These are phyloP conservation scores for Xylariaceae sp. DNA, from an alignment of 2,329 filamentous ascomycete species.

Conservation along the genomic window DNA sequence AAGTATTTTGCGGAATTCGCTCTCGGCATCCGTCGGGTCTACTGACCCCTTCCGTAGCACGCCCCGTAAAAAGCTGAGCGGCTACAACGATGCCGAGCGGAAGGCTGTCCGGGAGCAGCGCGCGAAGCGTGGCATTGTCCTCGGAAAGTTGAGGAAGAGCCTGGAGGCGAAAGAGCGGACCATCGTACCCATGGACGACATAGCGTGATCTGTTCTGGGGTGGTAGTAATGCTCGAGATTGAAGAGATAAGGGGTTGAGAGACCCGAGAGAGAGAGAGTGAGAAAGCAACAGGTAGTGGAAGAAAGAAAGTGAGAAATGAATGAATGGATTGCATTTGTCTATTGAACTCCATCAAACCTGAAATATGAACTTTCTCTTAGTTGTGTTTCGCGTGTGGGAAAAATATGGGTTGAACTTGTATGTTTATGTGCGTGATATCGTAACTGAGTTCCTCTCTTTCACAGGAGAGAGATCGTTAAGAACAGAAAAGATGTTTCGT, in stretches of 20 bases:
- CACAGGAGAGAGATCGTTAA: no score
- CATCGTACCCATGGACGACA: constrained; percentile 47
- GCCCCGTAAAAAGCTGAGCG: constrained; percentile 57
- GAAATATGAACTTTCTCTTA: no score
- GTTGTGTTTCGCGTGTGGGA: no score
- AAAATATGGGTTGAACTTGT: no score
- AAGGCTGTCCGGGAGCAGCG: constrained; percentile 49
- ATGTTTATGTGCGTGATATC: no score
- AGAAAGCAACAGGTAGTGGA: not conserved
- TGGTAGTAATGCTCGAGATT: no score
- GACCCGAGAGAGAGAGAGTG: no score
- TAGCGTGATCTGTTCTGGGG: constrained; percentile 33
- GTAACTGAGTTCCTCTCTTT: no score
- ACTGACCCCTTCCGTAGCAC: constrained; percentile 37
- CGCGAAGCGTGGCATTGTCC: constrained; percentile 48
- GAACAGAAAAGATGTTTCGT: no score
- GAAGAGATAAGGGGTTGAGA: no score
- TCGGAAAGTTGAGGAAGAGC: constrained; percentile 46
- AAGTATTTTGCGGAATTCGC: constrained; percentile 38
- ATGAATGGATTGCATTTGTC: not conserved
- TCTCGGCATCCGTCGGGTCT: constrained; percentile 39
- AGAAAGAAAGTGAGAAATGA: not conserved
- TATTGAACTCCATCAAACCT: no score
- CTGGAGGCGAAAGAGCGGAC: constrained; percentile 46
- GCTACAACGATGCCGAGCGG: constrained; percentile 57